A percentile compares a stretch with the other conserved stretches of the same genome.
phyloP scores from a whole-genome alignment of 2,329 filamentous ascomycete species.

The Neophaeococcomyces aloes region DNA sequence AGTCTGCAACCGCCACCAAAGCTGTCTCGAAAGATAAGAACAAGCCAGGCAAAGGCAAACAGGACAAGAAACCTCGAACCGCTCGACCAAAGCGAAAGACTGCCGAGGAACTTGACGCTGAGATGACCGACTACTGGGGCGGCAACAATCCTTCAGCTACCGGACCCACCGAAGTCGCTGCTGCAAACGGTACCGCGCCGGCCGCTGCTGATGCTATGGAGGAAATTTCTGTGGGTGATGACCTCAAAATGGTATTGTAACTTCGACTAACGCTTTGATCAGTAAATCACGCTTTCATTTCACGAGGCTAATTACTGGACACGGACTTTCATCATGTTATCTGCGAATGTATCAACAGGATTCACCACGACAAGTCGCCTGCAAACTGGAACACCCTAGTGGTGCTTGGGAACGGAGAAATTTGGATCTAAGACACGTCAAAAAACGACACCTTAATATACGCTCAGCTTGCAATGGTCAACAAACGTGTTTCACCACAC shows the following conservation, averaged over 20 bases:
- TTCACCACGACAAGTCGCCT: constrained; percentile 1
- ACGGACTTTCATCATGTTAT: not conserved
- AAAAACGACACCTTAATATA: too few species aligned
- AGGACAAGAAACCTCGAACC: constrained; percentile 56
- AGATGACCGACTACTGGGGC: constrained; percentile 94
- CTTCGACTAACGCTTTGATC: not conserved
- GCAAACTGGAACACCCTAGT: not conserved
- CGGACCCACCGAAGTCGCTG: constrained; percentile 32
- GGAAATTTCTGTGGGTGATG: constrained; percentile 41
- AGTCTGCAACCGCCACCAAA: constrained; percentile 69
- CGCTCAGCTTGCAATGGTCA: too few species aligned
- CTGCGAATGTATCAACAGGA: not conserved
- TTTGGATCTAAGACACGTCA: too few species aligned
- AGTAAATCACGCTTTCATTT: not conserved
- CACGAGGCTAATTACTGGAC: not conserved
- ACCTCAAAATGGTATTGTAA: not conserved
- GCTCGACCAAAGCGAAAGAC: constrained; percentile 71
- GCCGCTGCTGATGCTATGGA: constrained; percentile 44
- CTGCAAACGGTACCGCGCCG: constrained; percentile 37
- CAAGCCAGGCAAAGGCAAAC: constrained; percentile 43
- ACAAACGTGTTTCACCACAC: too few species aligned
- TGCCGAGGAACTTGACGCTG: constrained; percentile 85
- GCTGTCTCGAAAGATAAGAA: constrained; percentile 41
- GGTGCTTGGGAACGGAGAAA: too few species aligned
- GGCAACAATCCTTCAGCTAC: constrained; percentile 35